phyloP scores from a whole-genome alignment of 192 early-diverging fungal species.

The Dissophora globulifera region DNA sequence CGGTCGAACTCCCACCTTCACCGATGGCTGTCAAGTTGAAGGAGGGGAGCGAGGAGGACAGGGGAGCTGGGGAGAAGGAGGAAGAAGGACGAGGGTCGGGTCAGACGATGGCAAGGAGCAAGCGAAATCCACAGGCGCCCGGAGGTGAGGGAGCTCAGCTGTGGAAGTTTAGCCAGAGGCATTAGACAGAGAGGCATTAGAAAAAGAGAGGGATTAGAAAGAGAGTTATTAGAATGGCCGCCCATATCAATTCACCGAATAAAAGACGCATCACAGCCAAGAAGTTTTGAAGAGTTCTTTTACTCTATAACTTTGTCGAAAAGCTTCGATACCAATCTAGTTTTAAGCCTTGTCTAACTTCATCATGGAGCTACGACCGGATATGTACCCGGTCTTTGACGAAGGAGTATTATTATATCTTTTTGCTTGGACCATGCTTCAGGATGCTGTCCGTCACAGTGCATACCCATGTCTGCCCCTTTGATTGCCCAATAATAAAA shows the following conservation, averaged over 20 bases:
- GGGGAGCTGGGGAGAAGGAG: not conserved
- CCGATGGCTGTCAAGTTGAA: too few relatives aligned
- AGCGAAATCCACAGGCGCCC: constrained; percentile 8
- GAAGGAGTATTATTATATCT: not conserved
- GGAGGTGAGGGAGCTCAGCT: constrained; percentile 12
- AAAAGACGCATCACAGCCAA: not conserved
- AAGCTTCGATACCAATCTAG: too few relatives aligned
- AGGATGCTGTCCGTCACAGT: constrained; percentile 40
- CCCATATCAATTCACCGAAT: not conserved
- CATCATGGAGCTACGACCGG: not conserved
- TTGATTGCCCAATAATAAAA: constrained; percentile 55
- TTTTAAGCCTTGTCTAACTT: not conserved
- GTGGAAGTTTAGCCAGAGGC: constrained; percentile 18
- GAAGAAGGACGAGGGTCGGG: not conserved
- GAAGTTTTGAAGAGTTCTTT: not conserved
- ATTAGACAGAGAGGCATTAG: not conserved
- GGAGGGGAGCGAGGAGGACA: not conserved
- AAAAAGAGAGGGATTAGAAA: not conserved
- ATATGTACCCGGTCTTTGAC: too few relatives aligned
- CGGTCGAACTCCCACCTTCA: too few relatives aligned
- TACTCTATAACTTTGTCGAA: too few relatives aligned
- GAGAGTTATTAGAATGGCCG: not conserved
- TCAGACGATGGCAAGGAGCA: too few relatives aligned
- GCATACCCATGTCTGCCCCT: constrained; percentile 47
- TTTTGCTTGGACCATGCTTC: constrained; percentile 3